These are phyloP conservation scores for Aschersonia sp. DNA, from an alignment of 2,329 filamentous ascomycete species.

Conservation along the genomic window DNA sequence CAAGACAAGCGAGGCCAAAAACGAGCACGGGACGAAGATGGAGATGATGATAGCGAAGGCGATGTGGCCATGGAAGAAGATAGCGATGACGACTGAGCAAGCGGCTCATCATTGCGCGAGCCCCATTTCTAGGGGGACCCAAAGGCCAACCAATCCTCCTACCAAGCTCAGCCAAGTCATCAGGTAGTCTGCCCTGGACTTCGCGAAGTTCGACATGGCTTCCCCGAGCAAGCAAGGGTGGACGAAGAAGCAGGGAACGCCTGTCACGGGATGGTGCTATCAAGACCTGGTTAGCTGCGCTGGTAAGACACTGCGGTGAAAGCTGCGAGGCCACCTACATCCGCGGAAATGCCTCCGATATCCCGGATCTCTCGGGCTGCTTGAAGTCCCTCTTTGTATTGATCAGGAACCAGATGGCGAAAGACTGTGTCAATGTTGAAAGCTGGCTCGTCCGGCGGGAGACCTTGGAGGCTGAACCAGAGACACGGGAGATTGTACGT, in stretches of 20 bases:
- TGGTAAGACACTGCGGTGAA: neutral
- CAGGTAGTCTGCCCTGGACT: conserved; percentile 55
- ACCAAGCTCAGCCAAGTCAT: conserved; percentile 82
- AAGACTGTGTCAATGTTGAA: conserved; percentile 58
- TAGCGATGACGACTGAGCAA: conserved; percentile 52
- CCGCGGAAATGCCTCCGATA: conserved; percentile 61
- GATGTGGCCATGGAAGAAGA: conserved; percentile 57
- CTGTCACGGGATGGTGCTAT: conserved; percentile 72
- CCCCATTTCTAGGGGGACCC: conserved; percentile 58
- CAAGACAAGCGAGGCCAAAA: conserved; percentile 51
- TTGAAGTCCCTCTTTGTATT: conserved; percentile 47
- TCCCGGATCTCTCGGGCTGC: conserved; percentile 46
- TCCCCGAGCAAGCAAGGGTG: conserved; percentile 85
- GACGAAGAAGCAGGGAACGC: conserved; percentile 71
- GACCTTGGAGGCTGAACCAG: conserved; percentile 54
- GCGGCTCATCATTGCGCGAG: too few species aligned
- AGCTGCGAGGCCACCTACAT: conserved; percentile 32
- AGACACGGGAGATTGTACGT: conserved; percentile 63
- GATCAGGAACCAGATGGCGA: conserved; percentile 51
- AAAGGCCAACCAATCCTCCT: conserved; percentile 65
- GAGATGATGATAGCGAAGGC: conserved; percentile 56
- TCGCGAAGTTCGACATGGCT: conserved; percentile 55
- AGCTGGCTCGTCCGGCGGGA: conserved; percentile 38
- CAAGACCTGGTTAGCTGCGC: conserved; percentile 21
- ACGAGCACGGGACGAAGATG: conserved; percentile 51